Percentiles rank a stretch among this genome's conserved stretches.
These are phyloP conservation scores for Prunus mume DNA, from an alignment of 306 rosid species.

Conservation along the genomic window DNA sequence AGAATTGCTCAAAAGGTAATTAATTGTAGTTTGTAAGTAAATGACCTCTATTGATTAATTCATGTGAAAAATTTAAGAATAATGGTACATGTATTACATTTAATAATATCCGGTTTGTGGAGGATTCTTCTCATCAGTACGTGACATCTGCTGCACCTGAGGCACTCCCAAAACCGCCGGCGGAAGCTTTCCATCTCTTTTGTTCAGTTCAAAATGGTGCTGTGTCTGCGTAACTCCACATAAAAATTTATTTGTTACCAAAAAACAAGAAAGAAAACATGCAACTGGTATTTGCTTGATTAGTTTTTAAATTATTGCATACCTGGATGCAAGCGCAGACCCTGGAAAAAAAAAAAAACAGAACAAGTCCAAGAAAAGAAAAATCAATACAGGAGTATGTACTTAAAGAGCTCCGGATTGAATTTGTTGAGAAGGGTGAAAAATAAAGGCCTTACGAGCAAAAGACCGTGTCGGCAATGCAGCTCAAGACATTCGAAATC, in stretches of 20 bases:
- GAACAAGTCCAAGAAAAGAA: not conserved
- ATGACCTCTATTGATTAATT: not conserved
- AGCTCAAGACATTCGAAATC: conserved; percentile 42
- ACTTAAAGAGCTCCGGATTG: not conserved
- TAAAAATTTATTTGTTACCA: not conserved
- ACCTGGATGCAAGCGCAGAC: conserved; percentile 78
- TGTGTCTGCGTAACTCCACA: conserved; percentile 51
- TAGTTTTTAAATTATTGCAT: not conserved
- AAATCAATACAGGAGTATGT: conserved; percentile 2
- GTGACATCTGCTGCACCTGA: conserved; percentile 58
- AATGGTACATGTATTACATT: not conserved
- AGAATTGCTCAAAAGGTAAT: not conserved
- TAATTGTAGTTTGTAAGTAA: not conserved
- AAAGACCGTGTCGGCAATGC: conserved; percentile 49
- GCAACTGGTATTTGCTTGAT: not conserved
- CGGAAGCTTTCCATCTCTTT: conserved; percentile 59
- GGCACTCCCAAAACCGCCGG: conserved; percentile 47
- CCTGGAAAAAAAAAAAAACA: conserved; percentile 28
- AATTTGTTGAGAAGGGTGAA: not conserved
- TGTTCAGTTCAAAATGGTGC: conserved; percentile 68
- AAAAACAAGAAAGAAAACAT: not conserved
- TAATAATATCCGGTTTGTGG: conserved; percentile 37
- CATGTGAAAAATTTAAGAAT: not conserved
- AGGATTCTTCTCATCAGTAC: conserved; percentile 51
- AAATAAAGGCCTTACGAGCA: conserved; percentile 51